Base-by-base conservation (phyloP, 257 asterid genomes). In the Nicotiana noctiflora region DNA sequence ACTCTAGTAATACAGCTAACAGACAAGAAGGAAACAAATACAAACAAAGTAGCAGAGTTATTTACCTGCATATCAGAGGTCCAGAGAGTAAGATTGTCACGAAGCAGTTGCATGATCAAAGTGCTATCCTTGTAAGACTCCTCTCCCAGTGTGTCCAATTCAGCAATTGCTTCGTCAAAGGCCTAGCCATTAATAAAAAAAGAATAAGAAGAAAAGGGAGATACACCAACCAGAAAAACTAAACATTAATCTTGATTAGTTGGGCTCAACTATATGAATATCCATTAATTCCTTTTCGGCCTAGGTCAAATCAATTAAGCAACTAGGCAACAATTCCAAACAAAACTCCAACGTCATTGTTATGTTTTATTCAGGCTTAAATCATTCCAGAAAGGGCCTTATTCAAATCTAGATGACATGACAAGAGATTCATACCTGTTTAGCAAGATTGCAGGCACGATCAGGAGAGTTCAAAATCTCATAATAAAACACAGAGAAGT, bases 381-480 rank as follows among this genome's bases (percentile, higher is more conserved):
- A 40, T 40, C 49, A 8, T 40, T 40, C 49, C 12, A 7, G 12
- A 40, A 40, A 8, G 49, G 12, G 10, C 11, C 46, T 40, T 40
- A 29, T 40, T 40, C 49, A 40, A 40, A 40, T 2, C 49, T 8
- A 8, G 49, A 40, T 8, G 12, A 10, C 0, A 40, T 40, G 49
- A 8, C 49, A 40, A 61, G 51, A 52, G 52, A 40, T 18, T 13
- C 60, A 4, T 75, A 87, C 92, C 87, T 86, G 88, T 80, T 88
- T 88, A 66, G 92, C 92, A 80, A 88, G 92, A 84, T 82, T 86
- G 82, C 92, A 88, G n/a, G 90, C 92, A 40, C 89, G 90, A 64
- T 86, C 92, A 51, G 91, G 91, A 83, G 90, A 88, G 88, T 86
- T 88, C 88, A 88, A 86, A 82, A 88, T 88, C 85, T 88, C 91